Base-by-base conservation (phyloP, 2,329 filamentous ascomycete genomes). In the Aaosphaeria pasadenensis region DNA sequence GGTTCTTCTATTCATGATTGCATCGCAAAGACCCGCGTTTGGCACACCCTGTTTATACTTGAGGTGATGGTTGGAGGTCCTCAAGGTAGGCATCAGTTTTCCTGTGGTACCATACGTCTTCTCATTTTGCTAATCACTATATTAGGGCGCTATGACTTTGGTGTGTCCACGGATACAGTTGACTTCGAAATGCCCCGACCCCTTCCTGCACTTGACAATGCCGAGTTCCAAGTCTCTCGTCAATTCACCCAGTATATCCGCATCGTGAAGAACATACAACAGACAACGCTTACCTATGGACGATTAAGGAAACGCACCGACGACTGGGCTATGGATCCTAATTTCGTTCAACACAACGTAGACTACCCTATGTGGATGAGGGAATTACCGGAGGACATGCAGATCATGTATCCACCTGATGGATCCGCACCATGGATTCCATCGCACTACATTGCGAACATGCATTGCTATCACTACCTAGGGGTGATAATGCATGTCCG, bases 1-100 rank as follows among this genome's bases (percentile, higher is more conserved):
- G 84, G 82, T 5, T 84, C 84, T 13, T 80, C 77, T 48, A 9
- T 36, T 9, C 76, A 84, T 5, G 92, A 97, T 44, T 97, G 92
- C 64, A 77, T 89, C 49, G 83, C 91, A 29, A 91, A 91, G 63
- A 95, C 85, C 11, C 81, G 92, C 42, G 83, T 96, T 31, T 97
- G 92, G 92, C 91, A 96, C 67, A 86, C 85, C 1, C 81, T 95
- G 7, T 88, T 95, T 64, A 77, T 89, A 24, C 86, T 90, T 53
- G 92, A 97, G 71, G 80, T 91, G 39, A 95, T 97, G 88, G 86
- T 96, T 58, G 92, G 92, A 47, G 91, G 88, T 17, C 89, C 92
- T 3, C 91, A 97, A 84, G 92, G 91, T 90, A 75, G 17, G 17
- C 17, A 24, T 24, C 17, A 24, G 17, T 24, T 24, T 24, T 24